Evolutionary conservation across 345 rosid species (phyloP).

Genomic region (Brassica rapa): DNA sequence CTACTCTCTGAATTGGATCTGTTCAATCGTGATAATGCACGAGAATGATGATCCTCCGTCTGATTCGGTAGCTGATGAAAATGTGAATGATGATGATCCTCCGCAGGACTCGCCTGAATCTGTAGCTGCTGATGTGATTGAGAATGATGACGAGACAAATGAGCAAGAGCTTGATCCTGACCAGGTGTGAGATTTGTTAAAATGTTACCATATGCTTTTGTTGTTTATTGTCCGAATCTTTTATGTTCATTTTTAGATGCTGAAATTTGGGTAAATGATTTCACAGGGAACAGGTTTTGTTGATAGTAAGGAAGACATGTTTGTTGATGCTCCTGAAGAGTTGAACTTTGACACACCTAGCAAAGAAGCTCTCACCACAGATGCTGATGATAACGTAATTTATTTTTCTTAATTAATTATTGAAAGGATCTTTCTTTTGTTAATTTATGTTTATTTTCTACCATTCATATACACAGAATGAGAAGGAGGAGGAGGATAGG

Average conservation of each 20-base stretch:
- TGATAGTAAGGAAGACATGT: conserved; percentile 86
- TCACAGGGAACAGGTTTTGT: conserved; percentile 37
- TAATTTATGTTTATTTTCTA: conserved; percentile 20
- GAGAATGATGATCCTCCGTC: conserved; percentile 44
- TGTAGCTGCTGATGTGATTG: conserved; percentile 33
- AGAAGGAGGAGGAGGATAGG: conserved; percentile 47
- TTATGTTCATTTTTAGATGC: neutral
- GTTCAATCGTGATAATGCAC: conserved; percentile 46
- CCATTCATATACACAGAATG: conserved; percentile 54
- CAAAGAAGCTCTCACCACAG: conserved; percentile 48
- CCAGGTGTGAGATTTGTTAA: conserved; percentile 33
- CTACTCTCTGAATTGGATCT: conserved; percentile 38
- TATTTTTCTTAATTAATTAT: neutral
- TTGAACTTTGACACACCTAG: conserved; percentile 50
- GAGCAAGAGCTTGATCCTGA: conserved; percentile 34
- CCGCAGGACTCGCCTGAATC: conserved; percentile 35
- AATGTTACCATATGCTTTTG: neutral
- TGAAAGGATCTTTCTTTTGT: neutral
- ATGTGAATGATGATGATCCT: conserved; percentile 38
- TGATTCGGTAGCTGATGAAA: conserved; percentile 29
- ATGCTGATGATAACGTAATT: conserved; percentile 28
- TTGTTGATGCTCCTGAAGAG: conserved; percentile 85
- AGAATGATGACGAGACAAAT: conserved; percentile 33
- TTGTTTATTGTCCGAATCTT: neutral
- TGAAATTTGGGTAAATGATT: neutral